Conservation (phyloP, 192 early-diverging fungal species). For the Jimgerdemannia lactiflua region DNA sequence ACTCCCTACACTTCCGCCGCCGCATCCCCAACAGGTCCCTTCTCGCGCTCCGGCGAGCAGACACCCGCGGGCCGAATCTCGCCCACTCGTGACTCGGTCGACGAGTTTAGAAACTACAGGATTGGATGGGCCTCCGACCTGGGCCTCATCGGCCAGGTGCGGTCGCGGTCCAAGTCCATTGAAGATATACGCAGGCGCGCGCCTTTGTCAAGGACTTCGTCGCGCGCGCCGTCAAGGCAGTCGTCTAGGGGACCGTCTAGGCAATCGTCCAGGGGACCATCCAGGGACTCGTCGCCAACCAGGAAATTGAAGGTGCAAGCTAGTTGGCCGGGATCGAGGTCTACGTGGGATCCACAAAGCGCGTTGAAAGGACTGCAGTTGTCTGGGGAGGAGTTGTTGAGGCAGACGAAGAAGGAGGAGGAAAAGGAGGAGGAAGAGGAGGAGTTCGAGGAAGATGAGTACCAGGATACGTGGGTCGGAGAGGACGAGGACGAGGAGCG, state of each 20-base stretch:
- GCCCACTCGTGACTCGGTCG: background rate
- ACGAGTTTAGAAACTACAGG: background rate
- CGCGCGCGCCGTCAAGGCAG: background rate
- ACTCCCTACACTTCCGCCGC: conserved; percentile 3
- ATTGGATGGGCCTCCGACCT: background rate
- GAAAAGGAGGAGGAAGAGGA: background rate
- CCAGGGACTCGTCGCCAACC: background rate
- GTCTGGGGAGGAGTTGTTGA: background rate
- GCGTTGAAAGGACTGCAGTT: background rate
- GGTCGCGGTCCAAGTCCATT: background rate
- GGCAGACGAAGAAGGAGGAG: background rate
- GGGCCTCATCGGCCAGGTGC: too few relatives aligned
- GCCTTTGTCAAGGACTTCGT: background rate
- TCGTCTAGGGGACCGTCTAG: background rate
- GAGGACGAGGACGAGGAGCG: background rate
- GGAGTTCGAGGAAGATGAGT: background rate
- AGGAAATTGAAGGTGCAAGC: background rate
- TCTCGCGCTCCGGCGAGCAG: background rate
- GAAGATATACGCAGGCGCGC: background rate
- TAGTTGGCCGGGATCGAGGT: background rate
- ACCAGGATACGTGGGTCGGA: background rate
- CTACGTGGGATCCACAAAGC: background rate
- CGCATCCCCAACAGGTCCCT: background rate
- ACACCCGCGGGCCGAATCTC: background rate
- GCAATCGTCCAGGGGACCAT: background rate